Conservation (phyloP, 1,284 basidiomycete species). For the Apiotrichum mycotoxinovorans region DNA sequence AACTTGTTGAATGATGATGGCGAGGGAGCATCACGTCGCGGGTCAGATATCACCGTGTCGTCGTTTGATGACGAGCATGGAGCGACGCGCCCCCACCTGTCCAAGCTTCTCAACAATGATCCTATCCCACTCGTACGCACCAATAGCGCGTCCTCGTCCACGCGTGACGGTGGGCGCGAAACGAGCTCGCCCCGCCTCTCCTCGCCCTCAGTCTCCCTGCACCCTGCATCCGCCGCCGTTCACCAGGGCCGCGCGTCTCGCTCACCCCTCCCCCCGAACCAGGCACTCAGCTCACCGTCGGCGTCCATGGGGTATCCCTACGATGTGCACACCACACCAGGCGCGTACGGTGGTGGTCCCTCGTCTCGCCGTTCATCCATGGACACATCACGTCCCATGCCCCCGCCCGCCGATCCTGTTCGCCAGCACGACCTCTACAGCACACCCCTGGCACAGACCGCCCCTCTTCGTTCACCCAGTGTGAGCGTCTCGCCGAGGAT, state of each 20-base stretch:
- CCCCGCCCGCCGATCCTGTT: conserved; percentile 32
- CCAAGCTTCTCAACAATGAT: conserved; percentile 36
- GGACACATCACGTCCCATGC: conserved; percentile 25
- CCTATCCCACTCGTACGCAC: conserved; percentile 6
- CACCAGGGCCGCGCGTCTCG: conserved; percentile 4
- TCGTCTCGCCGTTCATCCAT: conserved; percentile 16
- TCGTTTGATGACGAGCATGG: conserved; percentile 14
- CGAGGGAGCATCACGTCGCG: conserved; percentile 5
- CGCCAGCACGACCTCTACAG: conserved; percentile 5
- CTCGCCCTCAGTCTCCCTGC: conserved; percentile 10
- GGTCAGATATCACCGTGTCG: conserved; percentile 12
- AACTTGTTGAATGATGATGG: conserved; percentile 16
- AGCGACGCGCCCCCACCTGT: conserved; percentile 15
- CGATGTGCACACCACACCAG: neutral
- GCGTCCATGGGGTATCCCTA: conserved; percentile 1
- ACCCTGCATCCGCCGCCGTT: conserved; percentile 2
- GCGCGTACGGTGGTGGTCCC: conserved; percentile 5
- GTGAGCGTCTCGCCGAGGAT: conserved; percentile 40
- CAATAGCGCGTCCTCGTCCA: conserved; percentile 6
- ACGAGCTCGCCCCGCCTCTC: conserved; percentile 10
- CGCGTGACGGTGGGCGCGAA: neutral
- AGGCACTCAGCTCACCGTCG: neutral
- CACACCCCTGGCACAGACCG: conserved; percentile 13
- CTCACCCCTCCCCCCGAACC: conserved; percentile 12
- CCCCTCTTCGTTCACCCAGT: conserved; percentile 37